Evolutionary conservation across 352 stramenopile genomes (phyloP), one percentile per base, ranked within the genome.

Genomic region (Aphanomyces astaci): DNA sequence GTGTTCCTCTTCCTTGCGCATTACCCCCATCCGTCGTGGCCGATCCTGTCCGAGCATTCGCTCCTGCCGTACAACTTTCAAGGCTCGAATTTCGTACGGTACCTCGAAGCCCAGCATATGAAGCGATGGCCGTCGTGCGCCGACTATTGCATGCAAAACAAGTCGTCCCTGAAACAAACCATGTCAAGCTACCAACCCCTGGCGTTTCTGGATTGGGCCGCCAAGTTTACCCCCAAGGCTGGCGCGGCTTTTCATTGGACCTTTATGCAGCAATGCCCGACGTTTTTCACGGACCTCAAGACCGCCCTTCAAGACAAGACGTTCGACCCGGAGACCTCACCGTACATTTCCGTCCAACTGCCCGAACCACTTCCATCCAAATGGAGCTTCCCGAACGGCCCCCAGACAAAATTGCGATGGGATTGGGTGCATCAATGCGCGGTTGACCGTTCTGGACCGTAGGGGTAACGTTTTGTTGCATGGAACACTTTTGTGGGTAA

Each of bases 1-100:
- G 48, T 11, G n/a, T 55, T 55, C n/a, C 48, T 11, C 10, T 55
- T 55, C 2, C 27, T 55, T 10, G 48, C n/a, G 10, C 48, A 55
- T 22, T 55, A 55, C 27, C 48, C 48, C n/a, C 48, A 55, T 55
- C 48, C 48, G 10, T 55, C 48, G 48, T 55, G 48, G 48, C 48
- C 48, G 27, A 30, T 55, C n/a, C 48, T 55, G 48, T 55, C 27
- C 10, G 48, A 55, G 27, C n/a, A 55, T 2, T 25, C 48, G 48
- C 48, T 55, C 22, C 27, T 30, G n/a, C n/a, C 27, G n/a, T 30
- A 31, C 48, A 55, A 55, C n/a, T 55, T 55, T 55, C n/a, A 30
- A 55, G n/a, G n/a, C 10, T 15, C 10, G n/a, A 55, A 2, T 30
- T 55, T 55, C n/a, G 10, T 55, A 7, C 48, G n/a, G 48, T 55